Percentiles rank a stretch among this genome's conserved stretches.
phyloP scores from a whole-genome alignment of 1,284 basidiomycete genomes.

The Apiotrichum siamense region DNA sequence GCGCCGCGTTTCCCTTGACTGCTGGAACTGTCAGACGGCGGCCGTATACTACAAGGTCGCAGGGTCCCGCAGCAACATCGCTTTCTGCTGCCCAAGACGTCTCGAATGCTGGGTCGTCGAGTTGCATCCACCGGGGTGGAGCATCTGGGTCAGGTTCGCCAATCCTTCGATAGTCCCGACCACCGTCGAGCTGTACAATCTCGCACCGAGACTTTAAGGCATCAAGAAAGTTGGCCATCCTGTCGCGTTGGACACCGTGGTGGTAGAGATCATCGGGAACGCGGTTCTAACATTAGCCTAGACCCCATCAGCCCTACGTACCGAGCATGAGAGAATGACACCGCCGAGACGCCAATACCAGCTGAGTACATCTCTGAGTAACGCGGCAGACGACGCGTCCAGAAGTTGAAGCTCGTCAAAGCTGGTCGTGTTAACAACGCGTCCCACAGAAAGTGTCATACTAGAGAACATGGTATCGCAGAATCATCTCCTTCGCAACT shows the following conservation, averaged over 20 bases:
- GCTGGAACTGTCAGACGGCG: conserved; percentile 54
- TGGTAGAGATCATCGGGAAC: conserved; percentile 64
- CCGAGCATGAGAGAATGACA: conserved; percentile 55
- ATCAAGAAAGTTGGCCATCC: conserved; percentile 60
- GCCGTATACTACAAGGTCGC: conserved; percentile 51
- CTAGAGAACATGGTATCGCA: conserved; percentile 49
- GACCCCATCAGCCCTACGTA: conserved; percentile 9
- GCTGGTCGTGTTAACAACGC: conserved; percentile 50
- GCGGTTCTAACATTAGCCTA: conserved; percentile 48
- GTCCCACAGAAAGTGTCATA: conserved; percentile 38
- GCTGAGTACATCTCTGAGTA: conserved; percentile 63
- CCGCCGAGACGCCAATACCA: conserved; percentile 73
- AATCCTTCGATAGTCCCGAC: conserved; percentile 49
- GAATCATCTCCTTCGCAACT: conserved; percentile 47
- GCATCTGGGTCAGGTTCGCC: neutral
- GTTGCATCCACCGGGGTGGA: conserved; percentile 25
- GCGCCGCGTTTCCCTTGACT: conserved; percentile 49
- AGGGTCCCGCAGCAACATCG: conserved; percentile 11
- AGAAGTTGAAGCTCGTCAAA: conserved; percentile 68
- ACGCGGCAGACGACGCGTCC: conserved; percentile 61
- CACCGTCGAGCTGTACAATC: conserved; percentile 54
- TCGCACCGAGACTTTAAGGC: conserved; percentile 61
- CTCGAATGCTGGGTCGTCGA: conserved; percentile 36
- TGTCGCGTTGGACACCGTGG: conserved; percentile 61
- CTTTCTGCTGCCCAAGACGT: conserved; percentile 23